A percentile compares a stretch with the other conserved stretches of the same genome.
Conservation (phyloP, 2,329 filamentous ascomycete genomes). For the Setomelanomma holmii region DNA sequence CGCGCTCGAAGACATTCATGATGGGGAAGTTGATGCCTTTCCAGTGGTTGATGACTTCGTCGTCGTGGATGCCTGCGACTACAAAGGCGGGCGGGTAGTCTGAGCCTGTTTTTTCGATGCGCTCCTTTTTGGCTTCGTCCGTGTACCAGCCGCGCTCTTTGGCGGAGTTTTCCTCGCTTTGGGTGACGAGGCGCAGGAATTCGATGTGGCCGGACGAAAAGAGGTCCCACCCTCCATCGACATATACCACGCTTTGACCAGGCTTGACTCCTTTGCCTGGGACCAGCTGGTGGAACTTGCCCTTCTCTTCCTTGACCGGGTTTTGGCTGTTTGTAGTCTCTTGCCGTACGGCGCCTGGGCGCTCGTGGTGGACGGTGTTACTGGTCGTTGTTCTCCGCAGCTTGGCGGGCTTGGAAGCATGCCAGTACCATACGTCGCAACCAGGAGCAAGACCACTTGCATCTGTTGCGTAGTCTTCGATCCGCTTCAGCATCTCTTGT, state of each 20-base stretch:
- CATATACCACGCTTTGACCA: slow-evolving; percentile 88
- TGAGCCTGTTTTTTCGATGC: slow-evolving; percentile 67
- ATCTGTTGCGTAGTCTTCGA: slow-evolving; percentile 87
- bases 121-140: slow-evolving; percentile 67
- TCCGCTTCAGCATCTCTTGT: slow-evolving; percentile 74
- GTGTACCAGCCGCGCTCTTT: slow-evolving; percentile 76
- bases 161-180: slow-evolving; percentile 75
- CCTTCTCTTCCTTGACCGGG: slow-evolving; percentile 63
- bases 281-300: slow-evolving; percentile 72
- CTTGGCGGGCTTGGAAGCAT: slow-evolving; percentile 57
- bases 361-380: slow-evolving; percentile 21
- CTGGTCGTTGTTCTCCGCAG: slow-evolving; percentile 43
- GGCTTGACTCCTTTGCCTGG: slow-evolving; percentile 73
- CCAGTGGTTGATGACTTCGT: slow-evolving; percentile 93
- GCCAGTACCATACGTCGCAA: slow-evolving; percentile 86
- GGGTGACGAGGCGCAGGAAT: slow-evolving; percentile 80
- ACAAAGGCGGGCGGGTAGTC: slow-evolving; percentile 86
- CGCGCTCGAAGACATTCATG: slow-evolving; percentile 98
- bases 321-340: slow-evolving; percentile 40
- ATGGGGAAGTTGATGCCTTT: slow-evolving; percentile 99
- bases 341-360: slow-evolving; percentile 31
- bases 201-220: slow-evolving; percentile 98
- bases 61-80: slow-evolving; percentile 93
- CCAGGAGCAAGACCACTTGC: slow-evolving; percentile 79
- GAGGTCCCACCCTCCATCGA: slow-evolving; percentile 95